Percentiles rank a stretch among this genome's conserved stretches.
phyloP scores from a whole-genome alignment of 2,329 filamentous ascomycete species.

The Geoglossum cookeanum region DNA sequence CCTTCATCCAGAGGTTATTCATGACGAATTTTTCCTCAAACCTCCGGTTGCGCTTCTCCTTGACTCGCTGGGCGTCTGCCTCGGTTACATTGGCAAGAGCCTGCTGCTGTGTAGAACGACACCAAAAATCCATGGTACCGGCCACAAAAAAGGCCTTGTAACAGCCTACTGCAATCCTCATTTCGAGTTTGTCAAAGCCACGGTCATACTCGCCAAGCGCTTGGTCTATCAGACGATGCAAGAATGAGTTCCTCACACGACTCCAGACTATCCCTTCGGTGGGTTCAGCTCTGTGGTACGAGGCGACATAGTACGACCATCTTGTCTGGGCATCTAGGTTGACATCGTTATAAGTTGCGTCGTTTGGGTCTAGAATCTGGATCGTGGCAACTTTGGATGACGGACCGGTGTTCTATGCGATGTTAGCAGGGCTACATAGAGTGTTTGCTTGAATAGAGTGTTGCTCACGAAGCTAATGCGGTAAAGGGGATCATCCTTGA shows the following conservation, averaged over 20 bases:
- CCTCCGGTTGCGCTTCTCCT: constrained; percentile 18
- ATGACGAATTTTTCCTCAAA: constrained; percentile 23
- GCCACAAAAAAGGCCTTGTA: constrained; percentile 25
- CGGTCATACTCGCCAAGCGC: constrained; percentile 16
- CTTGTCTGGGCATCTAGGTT: constrained; percentile 42
- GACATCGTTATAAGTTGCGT: constrained; percentile 56
- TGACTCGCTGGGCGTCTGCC: constrained; percentile 18
- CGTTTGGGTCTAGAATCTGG: constrained; percentile 73
- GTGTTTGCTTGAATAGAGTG: constrained; percentile 1
- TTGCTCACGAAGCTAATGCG: constrained; percentile 71
- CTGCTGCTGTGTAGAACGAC: neutral
- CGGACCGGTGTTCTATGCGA: constrained; percentile 36
- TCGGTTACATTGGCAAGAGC: constrained; percentile 1
- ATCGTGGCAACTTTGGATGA: constrained; percentile 45
- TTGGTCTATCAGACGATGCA: constrained; percentile 19
- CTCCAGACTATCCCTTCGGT: constrained; percentile 32
- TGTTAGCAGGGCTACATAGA: constrained; percentile 17
- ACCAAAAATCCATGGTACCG: constrained; percentile 12
- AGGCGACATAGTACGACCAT: constrained; percentile 94
- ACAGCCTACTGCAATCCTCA: constrained; percentile 24
- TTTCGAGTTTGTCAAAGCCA: constrained; percentile 21
- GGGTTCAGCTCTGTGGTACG: constrained; percentile 71
- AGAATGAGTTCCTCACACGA: constrained; percentile 21
- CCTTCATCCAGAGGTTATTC: constrained; percentile 28
- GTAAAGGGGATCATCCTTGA: constrained; percentile 86